Conservation (phyloP, 805 yeast genomes). For the Starmerella stellata region DNA sequence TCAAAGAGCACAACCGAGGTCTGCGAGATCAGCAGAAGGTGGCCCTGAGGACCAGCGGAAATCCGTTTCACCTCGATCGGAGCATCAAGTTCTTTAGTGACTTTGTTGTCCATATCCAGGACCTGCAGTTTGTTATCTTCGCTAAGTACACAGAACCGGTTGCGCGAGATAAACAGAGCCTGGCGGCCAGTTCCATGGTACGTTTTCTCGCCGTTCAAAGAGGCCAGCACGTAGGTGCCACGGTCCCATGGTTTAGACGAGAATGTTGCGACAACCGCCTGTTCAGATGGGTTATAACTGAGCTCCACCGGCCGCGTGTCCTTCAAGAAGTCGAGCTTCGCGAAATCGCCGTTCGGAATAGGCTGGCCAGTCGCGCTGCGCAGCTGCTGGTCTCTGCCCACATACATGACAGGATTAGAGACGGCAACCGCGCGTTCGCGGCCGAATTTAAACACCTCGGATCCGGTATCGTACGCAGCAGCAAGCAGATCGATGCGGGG, state of each 20-base stretch:
- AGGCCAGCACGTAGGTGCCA: slow-evolving; percentile 23
- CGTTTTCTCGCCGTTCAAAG: not conserved
- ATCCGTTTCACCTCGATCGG: slow-evolving; percentile 46
- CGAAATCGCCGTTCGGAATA: not conserved
- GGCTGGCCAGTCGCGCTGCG: slow-evolving; percentile 32
- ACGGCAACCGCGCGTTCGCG: slow-evolving; percentile 93
- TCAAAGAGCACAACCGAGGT: slow-evolving; percentile 66
- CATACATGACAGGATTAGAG: slow-evolving; percentile 39
- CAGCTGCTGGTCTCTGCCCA: slow-evolving; percentile 55
- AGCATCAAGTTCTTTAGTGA: slow-evolving; percentile 58
- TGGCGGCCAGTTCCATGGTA: slow-evolving; percentile 53
- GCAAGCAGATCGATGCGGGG: slow-evolving; percentile 86
- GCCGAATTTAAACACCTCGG: slow-evolving; percentile 91
- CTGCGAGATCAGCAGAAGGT: slow-evolving; percentile 54
- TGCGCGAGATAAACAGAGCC: slow-evolving; percentile 86
- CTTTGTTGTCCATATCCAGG: slow-evolving; percentile 61
- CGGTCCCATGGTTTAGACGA: slow-evolving; percentile 87
- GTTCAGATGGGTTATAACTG: slow-evolving; percentile 84
- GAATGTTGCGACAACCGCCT: slow-evolving; percentile 42
- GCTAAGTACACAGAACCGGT: slow-evolving; percentile 71
- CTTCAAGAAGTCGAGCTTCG: slow-evolving; percentile 29
- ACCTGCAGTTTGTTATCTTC: slow-evolving; percentile 56
- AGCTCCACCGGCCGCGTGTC: slow-evolving; percentile 69
- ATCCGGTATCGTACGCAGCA: slow-evolving; percentile 92
- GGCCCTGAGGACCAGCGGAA: slow-evolving; percentile 56